These are phyloP conservation scores for Trametes versicolor DNA, from an alignment of 1,284 basidiomycete genomes.

Conservation along the genomic window DNA sequence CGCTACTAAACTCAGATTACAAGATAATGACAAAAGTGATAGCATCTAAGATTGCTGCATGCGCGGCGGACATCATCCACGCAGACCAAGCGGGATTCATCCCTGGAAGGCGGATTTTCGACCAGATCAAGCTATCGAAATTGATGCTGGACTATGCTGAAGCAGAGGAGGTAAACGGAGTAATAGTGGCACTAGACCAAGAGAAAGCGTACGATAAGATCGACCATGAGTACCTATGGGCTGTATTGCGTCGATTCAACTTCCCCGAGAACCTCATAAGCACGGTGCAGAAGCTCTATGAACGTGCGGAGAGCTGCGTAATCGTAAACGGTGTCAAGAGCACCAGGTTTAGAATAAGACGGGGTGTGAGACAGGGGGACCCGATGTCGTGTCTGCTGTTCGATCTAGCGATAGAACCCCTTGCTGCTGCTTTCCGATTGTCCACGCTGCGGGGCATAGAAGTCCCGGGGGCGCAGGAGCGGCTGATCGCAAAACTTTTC, in stretches of 20 bases:
- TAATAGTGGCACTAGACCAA: neutral
- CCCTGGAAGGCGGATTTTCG: slow-evolving; percentile 35
- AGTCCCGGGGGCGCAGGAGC: neutral
- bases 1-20: slow-evolving; percentile 47
- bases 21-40: slow-evolving; percentile 41
- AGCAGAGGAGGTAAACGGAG: slow-evolving; percentile 34
- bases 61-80: slow-evolving; percentile 34
- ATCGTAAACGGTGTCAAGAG: neutral
- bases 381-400: slow-evolving; percentile 1
- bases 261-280: neutral
- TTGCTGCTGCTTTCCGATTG: neutral
- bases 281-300: neutral
- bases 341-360: neutral
- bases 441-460: neutral
- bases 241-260: neutral
- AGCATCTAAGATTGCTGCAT: slow-evolving; percentile 27
- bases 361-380: slow-evolving; percentile 4
- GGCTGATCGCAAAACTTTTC: neutral
- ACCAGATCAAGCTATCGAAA: slow-evolving; percentile 37
- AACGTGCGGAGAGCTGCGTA: neutral
- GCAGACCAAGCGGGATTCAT: slow-evolving; percentile 45
- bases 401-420: too few species aligned
- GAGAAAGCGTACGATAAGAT: slow-evolving; percentile 19
- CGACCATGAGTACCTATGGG: neutral
- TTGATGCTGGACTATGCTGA: slow-evolving; percentile 40